A percentile compares a stretch with the other conserved stretches of the same genome.
Conservation (phyloP, 2,329 filamentous ascomycete species). For the Colletotrichum nymphaeae region DNA sequence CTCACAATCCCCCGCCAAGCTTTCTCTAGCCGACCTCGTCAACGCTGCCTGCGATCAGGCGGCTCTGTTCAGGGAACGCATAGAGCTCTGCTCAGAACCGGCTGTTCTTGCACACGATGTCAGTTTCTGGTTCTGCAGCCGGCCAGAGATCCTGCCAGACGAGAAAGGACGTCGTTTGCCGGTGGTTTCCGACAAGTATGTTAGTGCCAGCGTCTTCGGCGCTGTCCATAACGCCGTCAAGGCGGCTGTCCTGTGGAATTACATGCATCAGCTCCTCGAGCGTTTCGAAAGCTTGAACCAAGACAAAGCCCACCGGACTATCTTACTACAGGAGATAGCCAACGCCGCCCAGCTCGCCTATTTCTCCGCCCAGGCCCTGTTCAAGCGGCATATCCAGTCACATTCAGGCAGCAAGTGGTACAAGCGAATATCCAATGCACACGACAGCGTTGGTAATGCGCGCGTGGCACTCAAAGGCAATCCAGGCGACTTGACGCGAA, state of each 20-base stretch:
- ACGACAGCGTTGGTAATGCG: constrained; percentile 47
- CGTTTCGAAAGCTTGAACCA: constrained; percentile 40
- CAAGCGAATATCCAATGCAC: constrained; percentile 48
- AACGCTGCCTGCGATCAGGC: constrained; percentile 47
- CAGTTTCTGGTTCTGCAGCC: constrained; percentile 51
- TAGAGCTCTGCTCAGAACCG: constrained; percentile 49
- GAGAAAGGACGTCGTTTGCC: constrained; percentile 54
- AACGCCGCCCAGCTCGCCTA: constrained; percentile 59
- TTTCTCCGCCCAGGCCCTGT: constrained; percentile 46
- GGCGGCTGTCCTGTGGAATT: constrained; percentile 52
- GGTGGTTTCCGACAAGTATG: constrained; percentile 52
- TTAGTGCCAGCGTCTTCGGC: constrained; percentile 56
- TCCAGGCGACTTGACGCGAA: constrained; percentile 49
- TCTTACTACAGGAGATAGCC: constrained; percentile 57
- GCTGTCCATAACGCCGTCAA: constrained; percentile 49
- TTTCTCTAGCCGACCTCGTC: constrained; percentile 46
- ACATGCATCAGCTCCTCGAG: constrained; percentile 50
- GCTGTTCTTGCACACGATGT: constrained; percentile 46
- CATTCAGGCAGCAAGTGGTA: constrained; percentile 52
- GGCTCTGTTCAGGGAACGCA: constrained; percentile 45
- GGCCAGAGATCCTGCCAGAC: constrained; percentile 55
- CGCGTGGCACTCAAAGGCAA: constrained; percentile 54
- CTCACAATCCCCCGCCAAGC: constrained; percentile 39
- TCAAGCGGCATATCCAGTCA: constrained; percentile 55
- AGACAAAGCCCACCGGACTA: constrained; percentile 44